These are phyloP conservation scores for Iberis amara DNA, from an alignment of 441 rosid genomes.

Conservation along the genomic window DNA sequence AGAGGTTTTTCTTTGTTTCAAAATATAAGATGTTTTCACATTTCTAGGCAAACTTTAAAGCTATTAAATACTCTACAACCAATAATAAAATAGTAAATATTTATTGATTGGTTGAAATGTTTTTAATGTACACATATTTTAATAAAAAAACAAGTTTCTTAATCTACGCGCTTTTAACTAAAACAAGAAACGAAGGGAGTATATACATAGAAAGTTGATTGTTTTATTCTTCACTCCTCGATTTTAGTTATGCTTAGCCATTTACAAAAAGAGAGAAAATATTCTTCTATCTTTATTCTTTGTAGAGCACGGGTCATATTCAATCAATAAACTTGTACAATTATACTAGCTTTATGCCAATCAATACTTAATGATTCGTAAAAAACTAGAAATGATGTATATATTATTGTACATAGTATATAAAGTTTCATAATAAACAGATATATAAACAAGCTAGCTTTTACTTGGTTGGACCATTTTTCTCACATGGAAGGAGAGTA, in stretches of 20 bases:
- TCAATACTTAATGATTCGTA: constrained; percentile 29
- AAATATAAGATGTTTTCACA: no score
- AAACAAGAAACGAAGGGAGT: no score
- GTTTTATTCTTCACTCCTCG: constrained; percentile 18
- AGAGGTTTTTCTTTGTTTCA: no score
- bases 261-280: constrained; percentile 30
- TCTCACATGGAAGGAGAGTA: constrained; percentile 27
- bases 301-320: constrained; percentile 29
- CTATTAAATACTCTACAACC: no score
- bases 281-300: constrained; percentile 26
- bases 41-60: no score
- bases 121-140: no score
- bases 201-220: neutral
- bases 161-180: no score
- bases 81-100: no score
- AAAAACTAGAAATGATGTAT: neutral
- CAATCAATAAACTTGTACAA: constrained; percentile 11
- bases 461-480: constrained; percentile 31
- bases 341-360: constrained; percentile 25
- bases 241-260: constrained; percentile 28
- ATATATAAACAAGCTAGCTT: constrained; percentile 17
- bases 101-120: no score
- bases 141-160: no score
- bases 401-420: neutral
- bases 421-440: constrained; percentile 20